Percentiles rank a stretch among this genome's conserved stretches.
Evolutionary conservation across 179 eudicot species (phyloP).

Genomic region (Pouteria campechiana): DNA sequence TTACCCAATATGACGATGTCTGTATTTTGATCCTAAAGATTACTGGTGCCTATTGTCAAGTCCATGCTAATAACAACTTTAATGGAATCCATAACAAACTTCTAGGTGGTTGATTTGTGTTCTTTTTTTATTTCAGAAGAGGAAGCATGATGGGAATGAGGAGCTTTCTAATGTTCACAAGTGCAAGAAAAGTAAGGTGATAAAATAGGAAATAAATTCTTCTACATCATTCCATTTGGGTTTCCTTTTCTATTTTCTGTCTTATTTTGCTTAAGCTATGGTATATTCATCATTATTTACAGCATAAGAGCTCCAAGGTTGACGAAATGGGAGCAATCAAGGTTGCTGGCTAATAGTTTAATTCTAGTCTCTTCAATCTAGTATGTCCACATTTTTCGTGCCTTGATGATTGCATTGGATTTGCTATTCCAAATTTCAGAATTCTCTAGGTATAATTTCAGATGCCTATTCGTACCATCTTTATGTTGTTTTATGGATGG

Average conservation of each 20-base stretch:
- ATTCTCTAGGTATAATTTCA: too few relatives aligned
- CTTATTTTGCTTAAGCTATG: background rate
- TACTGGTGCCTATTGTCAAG: too few relatives aligned
- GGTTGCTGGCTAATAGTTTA: constrained; percentile 66
- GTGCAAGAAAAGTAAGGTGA: constrained; percentile 94
- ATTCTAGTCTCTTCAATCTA: constrained; percentile 10
- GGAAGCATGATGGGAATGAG: constrained; percentile 89
- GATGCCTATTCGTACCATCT: too few relatives aligned
- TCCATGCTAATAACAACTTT: too few relatives aligned
- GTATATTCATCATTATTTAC: constrained; percentile 19
- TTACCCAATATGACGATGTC: too few relatives aligned
- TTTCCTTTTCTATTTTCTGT: background rate
- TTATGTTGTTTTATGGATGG: too few relatives aligned
- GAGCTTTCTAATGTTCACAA: constrained; percentile 58
- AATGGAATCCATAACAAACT: too few relatives aligned
- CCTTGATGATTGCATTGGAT: too few relatives aligned
- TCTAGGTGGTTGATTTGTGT: too few relatives aligned
- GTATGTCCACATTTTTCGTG: constrained; percentile 22
- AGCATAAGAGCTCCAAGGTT: constrained; percentile 86
- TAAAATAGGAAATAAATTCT: background rate
- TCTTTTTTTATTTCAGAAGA: constrained; percentile 46
- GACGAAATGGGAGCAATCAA: constrained; percentile 78
- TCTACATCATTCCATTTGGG: background rate
- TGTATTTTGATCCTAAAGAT: too few relatives aligned
- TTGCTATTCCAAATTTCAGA: too few relatives aligned